Evolutionary conservation across 371 early-diverging fungal species (phyloP), one percentile per base, ranked within the genome.

Genomic region (Actinomortierella wolfii): DNA sequence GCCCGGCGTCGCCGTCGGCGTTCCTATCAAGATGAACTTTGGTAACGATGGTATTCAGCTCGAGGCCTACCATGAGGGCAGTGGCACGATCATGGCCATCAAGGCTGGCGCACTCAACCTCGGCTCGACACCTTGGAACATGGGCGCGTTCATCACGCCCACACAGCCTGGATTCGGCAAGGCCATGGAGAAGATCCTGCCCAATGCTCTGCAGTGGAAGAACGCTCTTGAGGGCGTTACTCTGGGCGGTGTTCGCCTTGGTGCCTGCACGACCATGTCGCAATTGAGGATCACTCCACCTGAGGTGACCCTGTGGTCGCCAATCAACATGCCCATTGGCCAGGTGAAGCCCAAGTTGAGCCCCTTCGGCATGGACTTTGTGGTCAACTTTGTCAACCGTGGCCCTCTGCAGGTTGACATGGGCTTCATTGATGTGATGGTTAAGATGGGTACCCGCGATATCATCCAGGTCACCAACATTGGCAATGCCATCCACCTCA

Each of bases 1-100:
- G 2, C 60, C 73, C 53, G 73, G 73, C 52, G 45, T 57, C 51
- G 50, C 73, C 6, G 29, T 73, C 48, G 14, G 56, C n/a, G 39
- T 71, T 13, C 73, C 73, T 26, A 56, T 73, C 67, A 73, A 73
- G 63, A 58, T 73, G 67, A 66, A 73, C 56, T 66, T 73, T 55
- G 59, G 62, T 20, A 62, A 66, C 53, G 61, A 66, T 55, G 59
- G 62, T 21, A 67, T 73, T 47, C 43, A 62, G 28, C 67, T 73
- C 51, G 59, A 56, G 4, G 67, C 45, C 40, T 47, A 3, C 47
- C 56, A 41, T 46, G 54, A 73, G 50, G 47, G 65, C 51, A 46
- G 59, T 46, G 23, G 40, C 6, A 41, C 55, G 9, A 61, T 71
- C 43, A 47, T 71, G 20, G 45, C 20, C 39, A 62, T 71, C 54